A percentile compares a stretch with the other conserved stretches of the same genome.
phyloP scores from a whole-genome alignment of 2,329 filamentous ascomycete genomes.

The Cytospora piceicola region DNA sequence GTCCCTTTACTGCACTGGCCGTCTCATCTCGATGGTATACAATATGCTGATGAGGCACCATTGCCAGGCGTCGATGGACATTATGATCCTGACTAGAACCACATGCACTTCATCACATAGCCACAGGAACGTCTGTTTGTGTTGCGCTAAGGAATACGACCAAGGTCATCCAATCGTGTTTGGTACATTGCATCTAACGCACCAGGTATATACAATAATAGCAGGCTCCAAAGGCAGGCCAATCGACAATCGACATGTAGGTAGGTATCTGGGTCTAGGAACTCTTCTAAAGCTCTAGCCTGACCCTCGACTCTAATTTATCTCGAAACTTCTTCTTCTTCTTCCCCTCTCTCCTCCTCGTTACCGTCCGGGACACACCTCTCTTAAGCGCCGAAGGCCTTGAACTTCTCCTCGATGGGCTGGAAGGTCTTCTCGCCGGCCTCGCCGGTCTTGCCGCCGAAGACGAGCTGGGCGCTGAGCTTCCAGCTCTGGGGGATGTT shows the following conservation, averaged over 20 bases:
- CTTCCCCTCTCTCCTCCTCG: neutral
- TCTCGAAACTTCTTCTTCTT: neutral
- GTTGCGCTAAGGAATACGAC: neutral
- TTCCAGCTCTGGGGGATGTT: constrained; percentile 73
- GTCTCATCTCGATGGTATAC: too few relatives aligned
- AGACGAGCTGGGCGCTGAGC: constrained; percentile 82
- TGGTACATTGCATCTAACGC: too few relatives aligned
- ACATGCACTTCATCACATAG: too few relatives aligned
- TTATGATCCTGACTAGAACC: too few relatives aligned
- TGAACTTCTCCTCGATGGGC: constrained; percentile 68
- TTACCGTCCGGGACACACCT: neutral
- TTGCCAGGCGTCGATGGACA: too few relatives aligned
- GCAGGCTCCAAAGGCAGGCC: neutral
- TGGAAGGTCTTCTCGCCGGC: constrained; percentile 66
- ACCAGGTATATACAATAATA: constrained; percentile 2
- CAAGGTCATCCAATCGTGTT: neutral
- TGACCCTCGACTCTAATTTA: neutral
- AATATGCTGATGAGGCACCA: too few relatives aligned
- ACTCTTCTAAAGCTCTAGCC: neutral
- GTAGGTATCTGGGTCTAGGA: neutral
- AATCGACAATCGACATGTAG: neutral
- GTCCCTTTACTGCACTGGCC: too few relatives aligned
- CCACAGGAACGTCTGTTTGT: too few relatives aligned
- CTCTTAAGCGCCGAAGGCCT: constrained; percentile 61
- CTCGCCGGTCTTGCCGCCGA: constrained; percentile 66